A percentile compares a stretch with the other conserved stretches of the same genome.
These are phyloP conservation scores for Phanerochaete carnosa DNA, from an alignment of 768 basidiomycete genomes.

Conservation along the genomic window DNA sequence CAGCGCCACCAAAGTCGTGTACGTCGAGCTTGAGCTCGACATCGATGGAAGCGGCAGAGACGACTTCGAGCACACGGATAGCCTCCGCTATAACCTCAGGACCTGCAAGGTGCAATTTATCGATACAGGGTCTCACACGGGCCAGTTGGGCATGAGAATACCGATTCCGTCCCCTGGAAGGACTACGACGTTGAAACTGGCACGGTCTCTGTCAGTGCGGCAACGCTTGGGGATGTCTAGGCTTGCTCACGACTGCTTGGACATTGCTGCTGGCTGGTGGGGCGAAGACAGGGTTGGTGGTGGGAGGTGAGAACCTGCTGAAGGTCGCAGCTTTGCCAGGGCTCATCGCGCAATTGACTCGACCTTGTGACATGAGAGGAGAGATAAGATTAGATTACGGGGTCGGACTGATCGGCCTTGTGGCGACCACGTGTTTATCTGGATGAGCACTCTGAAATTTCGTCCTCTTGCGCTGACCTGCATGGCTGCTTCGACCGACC, in stretches of 20 bases:
- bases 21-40: constrained; percentile 71
- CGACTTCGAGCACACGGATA: constrained; percentile 70
- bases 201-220: not conserved
- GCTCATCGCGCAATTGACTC: constrained; percentile 9
- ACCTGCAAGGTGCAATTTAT: constrained; percentile 40
- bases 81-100: constrained; percentile 91
- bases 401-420: constrained; percentile 1
- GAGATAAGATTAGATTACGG: constrained; percentile 3
- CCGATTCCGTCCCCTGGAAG: constrained; percentile 98
- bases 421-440: constrained; percentile 18
- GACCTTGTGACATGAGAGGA: not conserved
- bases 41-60: constrained; percentile 59
- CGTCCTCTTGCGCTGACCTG: constrained; percentile 8
- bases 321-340: not conserved
- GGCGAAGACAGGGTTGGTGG: not conserved
- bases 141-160: constrained; percentile 30
- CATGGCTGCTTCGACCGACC: constrained; percentile 17
- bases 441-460: not conserved
- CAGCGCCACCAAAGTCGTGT: constrained; percentile 87
- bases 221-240: not conserved
- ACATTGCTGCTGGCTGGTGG: constrained; percentile 8
- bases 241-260: constrained; percentile 25
- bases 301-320: not conserved
- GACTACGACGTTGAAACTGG: constrained; percentile 82
- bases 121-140: not conserved